Conservation (phyloP, 2,329 filamentous ascomycete genomes). For the Sclerotinia minor region DNA sequence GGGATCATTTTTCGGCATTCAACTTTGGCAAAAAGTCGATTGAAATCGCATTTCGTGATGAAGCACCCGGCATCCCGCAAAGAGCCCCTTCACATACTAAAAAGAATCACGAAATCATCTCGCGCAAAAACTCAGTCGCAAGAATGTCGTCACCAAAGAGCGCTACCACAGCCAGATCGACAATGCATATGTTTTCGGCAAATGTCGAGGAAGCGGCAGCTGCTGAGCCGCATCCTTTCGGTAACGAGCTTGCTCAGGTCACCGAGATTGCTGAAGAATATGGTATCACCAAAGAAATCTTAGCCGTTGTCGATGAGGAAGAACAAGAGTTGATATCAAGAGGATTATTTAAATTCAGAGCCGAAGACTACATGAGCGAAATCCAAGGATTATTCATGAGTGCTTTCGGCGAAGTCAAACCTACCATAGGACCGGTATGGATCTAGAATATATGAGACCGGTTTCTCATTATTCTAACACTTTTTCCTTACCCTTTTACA, state of each 20-base stretch:
- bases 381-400: conserved; percentile 61
- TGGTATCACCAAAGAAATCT: conserved; percentile 54
- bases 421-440: conserved; percentile 37
- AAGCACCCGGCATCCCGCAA: conserved; percentile 68
- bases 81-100: conserved; percentile 87
- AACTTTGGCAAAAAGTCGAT: conserved; percentile 51
- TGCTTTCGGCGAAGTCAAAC: conserved; percentile 37
- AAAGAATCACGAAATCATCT: conserved; percentile 74
- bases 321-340: conserved; percentile 66
- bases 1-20: conserved; percentile 66
- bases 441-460: conserved; percentile 37
- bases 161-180: conserved; percentile 59
- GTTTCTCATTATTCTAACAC: conserved; percentile 24
- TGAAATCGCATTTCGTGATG: conserved; percentile 42
- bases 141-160: conserved; percentile 60
- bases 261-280: conserved; percentile 93
- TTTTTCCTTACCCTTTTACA: conserved; percentile 1
- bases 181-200: conserved; percentile 42
- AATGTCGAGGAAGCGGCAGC: conserved; percentile 35
- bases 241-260: conserved; percentile 85
- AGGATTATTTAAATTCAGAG: conserved; percentile 71
- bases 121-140: conserved; percentile 65
- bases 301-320: conserved; percentile 70
- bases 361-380: conserved; percentile 81
- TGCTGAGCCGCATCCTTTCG: conserved; percentile 70